A percentile compares a stretch with the other conserved stretches of the same genome.
Evolutionary conservation across 2,329 filamentous ascomycete genomes (phyloP).

Genomic region (Claviceps fusiformis): DNA sequence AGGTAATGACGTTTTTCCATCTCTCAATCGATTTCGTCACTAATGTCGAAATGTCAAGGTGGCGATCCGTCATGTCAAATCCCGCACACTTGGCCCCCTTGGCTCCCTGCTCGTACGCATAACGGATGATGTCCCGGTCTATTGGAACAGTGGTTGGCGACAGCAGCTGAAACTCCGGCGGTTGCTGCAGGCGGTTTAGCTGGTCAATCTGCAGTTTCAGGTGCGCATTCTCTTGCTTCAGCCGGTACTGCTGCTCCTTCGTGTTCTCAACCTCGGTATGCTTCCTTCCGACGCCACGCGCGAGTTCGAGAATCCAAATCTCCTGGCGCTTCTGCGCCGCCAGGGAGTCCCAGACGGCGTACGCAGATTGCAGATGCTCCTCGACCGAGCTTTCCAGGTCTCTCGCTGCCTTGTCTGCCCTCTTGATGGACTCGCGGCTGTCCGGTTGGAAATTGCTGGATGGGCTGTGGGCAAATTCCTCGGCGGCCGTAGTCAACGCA

Average conservation of each 20-base stretch:
- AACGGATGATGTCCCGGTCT: conserved; percentile 32
- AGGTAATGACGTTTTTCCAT: conserved; percentile 49
- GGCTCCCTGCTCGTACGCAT: conserved; percentile 31
- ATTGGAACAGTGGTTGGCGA: conserved; percentile 39
- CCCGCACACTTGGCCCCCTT: conserved; percentile 29
- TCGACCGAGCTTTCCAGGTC: conserved; percentile 55
- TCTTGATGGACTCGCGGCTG: conserved; percentile 32
- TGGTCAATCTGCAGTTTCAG: conserved; percentile 46
- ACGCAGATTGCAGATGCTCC: conserved; percentile 66
- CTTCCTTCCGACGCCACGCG: conserved; percentile 42
- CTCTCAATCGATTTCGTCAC: conserved; percentile 43
- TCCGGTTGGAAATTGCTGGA: conserved; percentile 24
- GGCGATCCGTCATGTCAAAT: conserved; percentile 34
- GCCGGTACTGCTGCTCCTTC: conserved; percentile 33
- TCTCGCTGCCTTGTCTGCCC: conserved; percentile 38
- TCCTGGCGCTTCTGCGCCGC: conserved; percentile 40
- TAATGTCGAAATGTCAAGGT: conserved; percentile 36
- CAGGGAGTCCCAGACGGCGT: conserved; percentile 60
- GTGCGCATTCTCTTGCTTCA: conserved; percentile 43
- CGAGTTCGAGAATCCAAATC: conserved; percentile 48
- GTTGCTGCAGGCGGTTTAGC: conserved; percentile 43
- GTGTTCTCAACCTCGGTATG: conserved; percentile 40
- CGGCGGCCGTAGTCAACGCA: conserved; percentile 33
- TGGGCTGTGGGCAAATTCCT: conserved; percentile 38
- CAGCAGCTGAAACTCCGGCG: conserved; percentile 42